These are phyloP conservation scores for Hanseniaspora jakobsenii DNA, from an alignment of 805 yeast species.

Conservation along the genomic window DNA sequence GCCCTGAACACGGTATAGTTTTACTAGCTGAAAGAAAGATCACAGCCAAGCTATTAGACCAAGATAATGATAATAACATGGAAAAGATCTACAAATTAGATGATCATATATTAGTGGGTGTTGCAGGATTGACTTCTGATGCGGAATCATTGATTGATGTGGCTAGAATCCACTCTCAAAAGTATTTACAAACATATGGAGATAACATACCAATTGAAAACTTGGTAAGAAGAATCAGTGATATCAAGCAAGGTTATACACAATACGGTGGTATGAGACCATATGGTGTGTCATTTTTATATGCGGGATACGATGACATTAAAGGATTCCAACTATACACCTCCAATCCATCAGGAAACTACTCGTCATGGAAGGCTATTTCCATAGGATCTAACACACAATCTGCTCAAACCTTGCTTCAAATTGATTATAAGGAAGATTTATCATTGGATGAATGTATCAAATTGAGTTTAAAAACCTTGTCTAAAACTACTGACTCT, in stretches of 20 bases:
- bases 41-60: constrained; percentile 82
- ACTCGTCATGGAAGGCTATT: constrained; percentile 97
- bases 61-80: constrained; percentile 60
- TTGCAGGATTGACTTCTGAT: constrained; percentile 96
- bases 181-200: constrained; percentile 70
- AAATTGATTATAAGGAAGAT: constrained; percentile 88
- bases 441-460: constrained; percentile 62
- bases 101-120: constrained; percentile 80
- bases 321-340: constrained; percentile 86
- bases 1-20: constrained; percentile 72
- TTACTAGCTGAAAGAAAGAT: constrained; percentile 95
- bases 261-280: constrained; percentile 99
- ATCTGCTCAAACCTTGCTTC: constrained; percentile 88
- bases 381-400: constrained; percentile 92
- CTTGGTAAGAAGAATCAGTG: constrained; percentile 78
- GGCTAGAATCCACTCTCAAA: constrained; percentile 78
- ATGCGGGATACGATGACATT: constrained; percentile 88
- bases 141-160: constrained; percentile 80
- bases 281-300: constrained; percentile 90
- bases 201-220: constrained; percentile 91
- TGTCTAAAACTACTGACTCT: constrained; percentile 87
- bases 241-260: constrained; percentile 93
- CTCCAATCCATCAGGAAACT: constrained; percentile 94
- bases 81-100: constrained; percentile 83
- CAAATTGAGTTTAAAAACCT: constrained; percentile 77